Evolutionary conservation across 257 asterid species (phyloP).

Genomic region (Solanum chilense): DNA sequence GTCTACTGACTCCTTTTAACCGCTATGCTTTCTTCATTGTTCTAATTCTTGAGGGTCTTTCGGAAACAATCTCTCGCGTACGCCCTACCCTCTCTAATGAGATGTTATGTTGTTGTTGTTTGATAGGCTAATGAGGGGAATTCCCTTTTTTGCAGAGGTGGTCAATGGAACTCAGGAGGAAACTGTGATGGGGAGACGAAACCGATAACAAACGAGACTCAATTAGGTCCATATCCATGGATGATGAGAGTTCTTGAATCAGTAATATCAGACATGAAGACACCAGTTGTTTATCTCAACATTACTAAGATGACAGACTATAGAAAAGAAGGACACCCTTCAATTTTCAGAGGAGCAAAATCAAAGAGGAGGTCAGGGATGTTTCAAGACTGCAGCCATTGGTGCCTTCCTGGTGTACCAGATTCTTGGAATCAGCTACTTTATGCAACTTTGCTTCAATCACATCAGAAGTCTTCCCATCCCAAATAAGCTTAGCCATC

Average conservation of each 20-base stretch:
- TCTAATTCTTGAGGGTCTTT: not conserved
- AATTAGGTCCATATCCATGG: constrained; percentile 44
- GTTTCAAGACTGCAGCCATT: constrained; percentile 57
- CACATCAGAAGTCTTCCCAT: not conserved
- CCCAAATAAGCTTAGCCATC: not conserved
- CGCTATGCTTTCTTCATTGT: not conserved
- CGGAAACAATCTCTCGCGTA: not conserved
- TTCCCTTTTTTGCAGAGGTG: constrained; percentile 17
- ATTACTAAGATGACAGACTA: constrained; percentile 47
- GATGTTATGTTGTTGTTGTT: not conserved
- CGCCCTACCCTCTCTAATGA: not conserved
- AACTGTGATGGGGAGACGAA: constrained; percentile 40
- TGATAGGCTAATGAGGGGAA: not conserved
- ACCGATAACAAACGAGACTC: constrained; percentile 32
- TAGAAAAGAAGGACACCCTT: constrained; percentile 62
- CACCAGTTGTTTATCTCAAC: constrained; percentile 37
- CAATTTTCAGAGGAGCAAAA: constrained; percentile 25
- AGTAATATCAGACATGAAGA: constrained; percentile 27
- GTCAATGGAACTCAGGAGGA: constrained; percentile 21
- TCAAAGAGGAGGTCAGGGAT: constrained; percentile 1
- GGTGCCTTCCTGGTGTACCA: constrained; percentile 13
- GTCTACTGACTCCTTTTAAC: not conserved
- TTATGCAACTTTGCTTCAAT: constrained; percentile 21
- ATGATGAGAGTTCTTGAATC: constrained; percentile 50
- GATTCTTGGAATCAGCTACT: constrained; percentile 52